Conservation (phyloP, 2,329 filamentous ascomycete species). For the Fusarium lateritium region DNA sequence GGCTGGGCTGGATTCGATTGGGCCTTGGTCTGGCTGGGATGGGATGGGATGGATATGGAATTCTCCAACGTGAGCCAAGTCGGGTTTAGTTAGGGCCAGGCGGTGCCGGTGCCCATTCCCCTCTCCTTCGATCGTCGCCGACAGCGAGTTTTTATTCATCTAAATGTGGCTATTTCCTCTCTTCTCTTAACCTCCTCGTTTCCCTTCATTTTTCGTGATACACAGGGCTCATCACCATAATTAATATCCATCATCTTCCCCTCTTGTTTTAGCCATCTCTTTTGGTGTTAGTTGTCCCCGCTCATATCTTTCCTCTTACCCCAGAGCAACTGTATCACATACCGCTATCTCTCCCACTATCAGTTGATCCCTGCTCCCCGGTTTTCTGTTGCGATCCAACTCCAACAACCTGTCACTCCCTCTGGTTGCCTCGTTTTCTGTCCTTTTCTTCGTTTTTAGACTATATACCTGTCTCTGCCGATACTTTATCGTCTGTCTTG, state of each 20-base stretch:
- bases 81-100: constrained; percentile 36
- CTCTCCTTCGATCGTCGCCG: constrained; percentile 28
- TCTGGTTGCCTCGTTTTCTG: constrained; percentile 30
- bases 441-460: constrained; percentile 5
- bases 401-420: constrained; percentile 36
- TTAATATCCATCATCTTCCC: constrained; percentile 1
- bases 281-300: constrained; percentile 31
- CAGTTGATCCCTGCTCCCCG: constrained; percentile 43
- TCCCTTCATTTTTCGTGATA: neutral
- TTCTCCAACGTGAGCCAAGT: constrained; percentile 30
- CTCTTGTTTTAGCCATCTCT: constrained; percentile 12
- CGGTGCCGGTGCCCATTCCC: constrained; percentile 30
- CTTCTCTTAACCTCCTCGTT: constrained; percentile 3
- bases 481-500: constrained; percentile 14
- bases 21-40: constrained; percentile 3
- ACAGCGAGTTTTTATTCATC: constrained; percentile 23
- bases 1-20: constrained; percentile 17
- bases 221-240: constrained; percentile 3
- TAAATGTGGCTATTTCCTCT: constrained; percentile 11
- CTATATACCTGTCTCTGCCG: constrained; percentile 20
- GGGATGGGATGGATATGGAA: neutral
- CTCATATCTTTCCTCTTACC: constrained; percentile 49
- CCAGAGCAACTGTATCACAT: constrained; percentile 49
- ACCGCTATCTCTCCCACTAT: constrained; percentile 51
- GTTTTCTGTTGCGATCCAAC: constrained; percentile 42